These are phyloP conservation scores for Candida tammaniensis DNA, from an alignment of 805 yeast species.

Conservation along the genomic window DNA sequence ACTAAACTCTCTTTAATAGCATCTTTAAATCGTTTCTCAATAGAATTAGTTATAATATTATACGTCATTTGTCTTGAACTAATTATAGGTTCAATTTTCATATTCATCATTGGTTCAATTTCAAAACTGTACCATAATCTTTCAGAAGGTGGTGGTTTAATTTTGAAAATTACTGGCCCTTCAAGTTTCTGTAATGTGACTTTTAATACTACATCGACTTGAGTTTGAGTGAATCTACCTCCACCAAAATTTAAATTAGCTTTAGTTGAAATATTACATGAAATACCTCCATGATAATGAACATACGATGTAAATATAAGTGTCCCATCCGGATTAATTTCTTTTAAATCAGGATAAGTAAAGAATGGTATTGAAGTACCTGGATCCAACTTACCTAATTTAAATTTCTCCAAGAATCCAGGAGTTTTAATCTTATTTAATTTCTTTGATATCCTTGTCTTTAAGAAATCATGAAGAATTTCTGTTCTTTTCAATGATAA, in stretches of 20 bases:
- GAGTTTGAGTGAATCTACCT: constrained; percentile 63
- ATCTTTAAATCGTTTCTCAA: constrained; percentile 75
- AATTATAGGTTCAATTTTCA: constrained; percentile 86
- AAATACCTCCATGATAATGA: constrained; percentile 71
- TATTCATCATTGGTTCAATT: constrained; percentile 68
- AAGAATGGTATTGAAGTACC: constrained; percentile 82
- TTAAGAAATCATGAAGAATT: constrained; percentile 55
- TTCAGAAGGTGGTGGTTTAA: constrained; percentile 89
- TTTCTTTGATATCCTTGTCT: constrained; percentile 63
- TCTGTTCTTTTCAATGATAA: constrained; percentile 73
- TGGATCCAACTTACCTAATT: constrained; percentile 65
- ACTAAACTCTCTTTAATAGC: constrained; percentile 79
- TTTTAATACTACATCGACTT: constrained; percentile 69
- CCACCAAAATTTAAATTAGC: constrained; percentile 73
- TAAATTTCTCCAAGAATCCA: constrained; percentile 81
- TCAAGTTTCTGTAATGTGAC: constrained; percentile 65
- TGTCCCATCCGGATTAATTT: constrained; percentile 78
- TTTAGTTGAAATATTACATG: constrained; percentile 77
- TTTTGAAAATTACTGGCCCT: constrained; percentile 66
- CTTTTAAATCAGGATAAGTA: constrained; percentile 66
- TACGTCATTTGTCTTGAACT: constrained; percentile 80
- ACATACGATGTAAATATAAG: constrained; percentile 59
- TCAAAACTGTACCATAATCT: constrained; percentile 90
- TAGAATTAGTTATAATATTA: constrained; percentile 73
- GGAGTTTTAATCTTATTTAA: constrained; percentile 80